Conservation (phyloP, 192 early-diverging fungal genomes). For the Jimgerdemannia flammicorona region DNA sequence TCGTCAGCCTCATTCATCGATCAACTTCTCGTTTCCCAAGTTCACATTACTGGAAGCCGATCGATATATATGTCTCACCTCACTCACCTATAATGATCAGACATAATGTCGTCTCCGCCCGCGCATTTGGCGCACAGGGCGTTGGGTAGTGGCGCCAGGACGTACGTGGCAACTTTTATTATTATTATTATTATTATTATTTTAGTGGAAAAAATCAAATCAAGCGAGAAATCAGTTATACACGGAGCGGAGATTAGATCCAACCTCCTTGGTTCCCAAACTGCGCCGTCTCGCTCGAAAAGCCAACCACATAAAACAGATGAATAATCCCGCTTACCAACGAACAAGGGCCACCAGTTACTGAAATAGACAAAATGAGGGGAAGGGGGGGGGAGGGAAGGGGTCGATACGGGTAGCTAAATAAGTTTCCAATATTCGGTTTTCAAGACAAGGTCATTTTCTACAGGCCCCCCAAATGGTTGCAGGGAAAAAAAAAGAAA, state of each 20-base stretch:
- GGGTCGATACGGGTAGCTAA: too few species aligned
- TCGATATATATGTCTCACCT: too few species aligned
- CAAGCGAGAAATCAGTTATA: background rate
- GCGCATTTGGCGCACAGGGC: constrained; percentile 73
- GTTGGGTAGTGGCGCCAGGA: constrained; percentile 91
- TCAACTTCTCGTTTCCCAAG: too few species aligned
- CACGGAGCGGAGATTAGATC: too few species aligned
- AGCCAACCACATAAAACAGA: background rate
- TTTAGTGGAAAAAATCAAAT: background rate
- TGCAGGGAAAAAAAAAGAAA: background rate
- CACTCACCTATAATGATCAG: constrained; percentile 52
- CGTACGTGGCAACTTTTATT: constrained; percentile 74
- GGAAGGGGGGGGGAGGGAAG: too few species aligned
- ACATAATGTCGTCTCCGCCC: constrained; percentile 64
- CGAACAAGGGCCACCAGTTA: constrained; percentile 95
- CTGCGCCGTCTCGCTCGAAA: background rate
- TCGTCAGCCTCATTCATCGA: background rate
- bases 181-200: constrained; percentile 11
- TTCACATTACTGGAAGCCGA: too few species aligned
- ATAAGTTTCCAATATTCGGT: too few species aligned
- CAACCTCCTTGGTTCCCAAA: background rate
- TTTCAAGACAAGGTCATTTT: too few species aligned
- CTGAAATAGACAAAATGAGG: constrained; percentile 34
- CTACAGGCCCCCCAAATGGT: background rate
- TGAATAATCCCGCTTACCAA: constrained; percentile 39